These are phyloP conservation scores for Metarhizium humberi DNA, from an alignment of 2,329 filamentous ascomycete species.

Conservation along the genomic window DNA sequence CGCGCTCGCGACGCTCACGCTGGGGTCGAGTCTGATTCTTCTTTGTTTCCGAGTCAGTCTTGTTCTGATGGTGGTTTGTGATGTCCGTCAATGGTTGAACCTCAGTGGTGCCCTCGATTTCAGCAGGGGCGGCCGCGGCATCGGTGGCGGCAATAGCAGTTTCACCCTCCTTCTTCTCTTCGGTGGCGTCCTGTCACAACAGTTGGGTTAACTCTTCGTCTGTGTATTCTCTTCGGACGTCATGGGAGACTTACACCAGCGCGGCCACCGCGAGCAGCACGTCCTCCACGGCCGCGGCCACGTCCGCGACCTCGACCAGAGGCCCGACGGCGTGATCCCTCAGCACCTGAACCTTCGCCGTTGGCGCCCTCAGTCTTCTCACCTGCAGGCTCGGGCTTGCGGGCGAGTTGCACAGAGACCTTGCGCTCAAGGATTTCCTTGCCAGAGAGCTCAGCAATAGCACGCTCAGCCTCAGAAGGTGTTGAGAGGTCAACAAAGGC, in stretches of 20 bases:
- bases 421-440: slow-evolving; percentile 98
- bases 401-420: slow-evolving; percentile 96
- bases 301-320: slow-evolving; percentile 60
- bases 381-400: slow-evolving; percentile 83
- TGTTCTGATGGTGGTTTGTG: slow-evolving; percentile 44
- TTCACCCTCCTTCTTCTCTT: slow-evolving; percentile 39
- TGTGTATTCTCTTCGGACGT: not conserved
- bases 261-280: slow-evolving; percentile 50
- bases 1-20: slow-evolving; percentile 68
- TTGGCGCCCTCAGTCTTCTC: slow-evolving; percentile 68
- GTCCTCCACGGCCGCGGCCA: slow-evolving; percentile 59
- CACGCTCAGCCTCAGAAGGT: slow-evolving; percentile 86
- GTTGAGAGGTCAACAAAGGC: slow-evolving; percentile 98
- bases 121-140: slow-evolving; percentile 34
- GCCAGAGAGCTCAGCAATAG: slow-evolving; percentile 90
- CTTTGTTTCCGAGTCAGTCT: slow-evolving; percentile 52
- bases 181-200: slow-evolving; percentile 20
- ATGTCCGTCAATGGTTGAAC: slow-evolving; percentile 52
- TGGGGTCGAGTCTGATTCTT: slow-evolving; percentile 44
- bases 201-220: slow-evolving; percentile 15
- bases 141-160: slow-evolving; percentile 30
- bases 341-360: slow-evolving; percentile 64
- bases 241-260: slow-evolving; percentile 20
- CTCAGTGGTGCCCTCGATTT: slow-evolving; percentile 39
- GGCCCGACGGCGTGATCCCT: slow-evolving; percentile 53